Conservation (phyloP, 2,329 filamentous ascomycete species). For the Raffaelea albimanens region DNA sequence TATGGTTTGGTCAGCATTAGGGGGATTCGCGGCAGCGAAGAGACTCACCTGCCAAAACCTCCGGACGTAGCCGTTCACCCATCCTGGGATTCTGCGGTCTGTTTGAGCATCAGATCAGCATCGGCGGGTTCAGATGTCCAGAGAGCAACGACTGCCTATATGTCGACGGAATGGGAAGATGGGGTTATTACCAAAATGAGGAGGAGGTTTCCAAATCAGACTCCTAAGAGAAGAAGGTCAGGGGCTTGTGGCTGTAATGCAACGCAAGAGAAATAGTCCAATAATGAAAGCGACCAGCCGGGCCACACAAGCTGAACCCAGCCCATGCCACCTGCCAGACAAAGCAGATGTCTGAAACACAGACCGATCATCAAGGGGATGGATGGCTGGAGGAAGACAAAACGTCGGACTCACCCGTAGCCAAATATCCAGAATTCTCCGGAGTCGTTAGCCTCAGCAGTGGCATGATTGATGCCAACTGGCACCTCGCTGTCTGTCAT, state of each 20-base stretch:
- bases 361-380: no score
- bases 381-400: no score
- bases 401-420: conserved; percentile 61
- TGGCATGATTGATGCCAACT: no score
- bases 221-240: conserved; percentile 46
- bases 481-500: no score
- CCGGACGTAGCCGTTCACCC: conserved; percentile 86
- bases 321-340: no score
- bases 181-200: conserved; percentile 67
- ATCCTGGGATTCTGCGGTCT: conserved; percentile 82
- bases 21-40: background rate
- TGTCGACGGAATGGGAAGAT: background rate
- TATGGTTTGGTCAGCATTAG: background rate
- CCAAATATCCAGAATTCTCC: conserved; percentile 92
- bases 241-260: no score
- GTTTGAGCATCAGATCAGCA: conserved; percentile 6
- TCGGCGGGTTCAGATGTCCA: background rate
- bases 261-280: no score
- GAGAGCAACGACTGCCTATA: background rate
- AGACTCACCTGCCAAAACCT: conserved; percentile 89
- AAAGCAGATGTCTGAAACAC: no score
- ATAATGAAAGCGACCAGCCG: no score
- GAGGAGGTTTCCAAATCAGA: conserved; percentile 96
- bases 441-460: no score
- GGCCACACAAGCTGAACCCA: no score